Evolutionary conservation across 768 basidiomycete genomes (phyloP), one percentile per base, ranked within the genome.

Genomic region (Saitozyma podzolica): DNA sequence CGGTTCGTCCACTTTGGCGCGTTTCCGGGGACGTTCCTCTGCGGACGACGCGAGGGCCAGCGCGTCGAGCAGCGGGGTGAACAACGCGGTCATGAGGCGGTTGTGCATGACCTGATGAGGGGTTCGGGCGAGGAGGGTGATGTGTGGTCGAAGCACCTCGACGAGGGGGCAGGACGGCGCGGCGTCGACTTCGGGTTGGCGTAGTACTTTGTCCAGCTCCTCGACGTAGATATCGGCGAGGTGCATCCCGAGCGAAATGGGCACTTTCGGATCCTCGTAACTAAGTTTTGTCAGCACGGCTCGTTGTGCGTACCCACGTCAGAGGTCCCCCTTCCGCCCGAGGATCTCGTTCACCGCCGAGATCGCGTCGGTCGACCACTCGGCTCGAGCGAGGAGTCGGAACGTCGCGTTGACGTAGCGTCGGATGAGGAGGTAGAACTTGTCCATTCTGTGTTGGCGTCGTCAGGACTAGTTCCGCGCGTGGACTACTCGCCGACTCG

Each of bases 361-460:
- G 55, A 88, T 84, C 6, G 81, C 76, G 8, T 78, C 69, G 29
- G 76, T 67, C 8, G 87, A 85, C 94, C 94, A 99, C 51, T 84
- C 82, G 19, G 80, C 78, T 50, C 88, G 84, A 43, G 87, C 83
- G 29, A 98, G 83, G 17, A 96, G 84, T 41, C 88, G 83, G 79
- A 98, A 94, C 1, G 89, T 85, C 0, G 88, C 91, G 71, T 93
- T 90, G 58, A 90, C 83, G 73, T 92, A 97, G 66, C 89, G 85
- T 62, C 95, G 85, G 62, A 97, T 86, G 51, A 99, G 88, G 87
- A 97, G 88, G 77, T 95, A 94, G 78, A 91, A 98, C 79, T 99
- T 99, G 84, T 99, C 95, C 78, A 97, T 87, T 69, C 94, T 96
- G 72, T 10, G 9, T 37, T 10, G 39, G 20, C 10, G 42, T 19